Percentiles rank a stretch among this genome's conserved stretches.
These are phyloP conservation scores for Sphagnum contortum DNA, from an alignment of 225 moss, liverwort and hornwort genomes.

Conservation along the genomic window DNA sequence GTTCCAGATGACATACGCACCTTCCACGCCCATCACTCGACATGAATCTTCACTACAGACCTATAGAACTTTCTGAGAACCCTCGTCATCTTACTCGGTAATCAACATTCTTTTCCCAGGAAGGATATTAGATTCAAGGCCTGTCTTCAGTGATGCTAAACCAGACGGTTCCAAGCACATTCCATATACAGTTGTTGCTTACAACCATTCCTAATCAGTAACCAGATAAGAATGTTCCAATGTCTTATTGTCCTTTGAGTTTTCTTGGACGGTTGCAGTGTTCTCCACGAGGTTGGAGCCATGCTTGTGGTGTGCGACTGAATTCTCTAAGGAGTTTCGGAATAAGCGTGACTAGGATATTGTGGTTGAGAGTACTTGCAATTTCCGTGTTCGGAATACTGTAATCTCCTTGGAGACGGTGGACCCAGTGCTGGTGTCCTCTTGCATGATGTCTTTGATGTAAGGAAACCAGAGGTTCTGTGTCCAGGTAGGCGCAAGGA, in stretches of 20 bases:
- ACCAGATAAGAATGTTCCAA: no score
- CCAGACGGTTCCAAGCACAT: no score
- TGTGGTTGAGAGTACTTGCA: no score
- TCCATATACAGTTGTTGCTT: no score
- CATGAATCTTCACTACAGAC: slow-evolving; percentile 9
- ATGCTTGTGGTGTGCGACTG: neutral
- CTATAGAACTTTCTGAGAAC: no score
- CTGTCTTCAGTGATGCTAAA: no score
- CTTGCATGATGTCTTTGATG: slow-evolving; percentile 32
- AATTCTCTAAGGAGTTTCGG: no score
- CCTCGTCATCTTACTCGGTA: no score
- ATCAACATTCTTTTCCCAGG: no score
- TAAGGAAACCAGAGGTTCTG: slow-evolving; percentile 21
- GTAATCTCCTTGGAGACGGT: slow-evolving; percentile 45
- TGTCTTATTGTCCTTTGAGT: neutral
- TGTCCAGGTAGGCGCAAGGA: slow-evolving; percentile 6
- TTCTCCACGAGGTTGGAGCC: neutral
- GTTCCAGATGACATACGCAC: slow-evolving; percentile 96
- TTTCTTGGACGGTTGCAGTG: neutral
- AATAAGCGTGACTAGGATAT: neutral
- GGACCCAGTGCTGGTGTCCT: slow-evolving; percentile 38
- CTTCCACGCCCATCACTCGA: slow-evolving; percentile 9
- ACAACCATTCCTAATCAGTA: no score
- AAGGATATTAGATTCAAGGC: no score
- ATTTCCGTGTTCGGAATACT: slow-evolving; percentile 68